Conservation (phyloP, 2,329 filamentous ascomycete species). For the Capronia epimyces region DNA sequence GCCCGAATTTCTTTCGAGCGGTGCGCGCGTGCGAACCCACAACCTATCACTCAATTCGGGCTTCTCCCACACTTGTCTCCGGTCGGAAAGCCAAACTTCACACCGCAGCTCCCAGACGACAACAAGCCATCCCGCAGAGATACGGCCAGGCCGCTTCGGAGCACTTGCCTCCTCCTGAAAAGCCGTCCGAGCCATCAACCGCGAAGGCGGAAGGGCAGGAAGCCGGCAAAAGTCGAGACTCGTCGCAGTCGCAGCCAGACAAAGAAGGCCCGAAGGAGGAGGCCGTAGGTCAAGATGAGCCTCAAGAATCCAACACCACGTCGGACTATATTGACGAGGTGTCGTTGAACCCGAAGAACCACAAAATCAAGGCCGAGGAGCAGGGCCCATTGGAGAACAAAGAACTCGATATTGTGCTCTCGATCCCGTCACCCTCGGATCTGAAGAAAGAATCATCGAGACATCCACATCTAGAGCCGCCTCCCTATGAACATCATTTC, state of each 20-base stretch:
- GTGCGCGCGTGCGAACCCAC: slow-evolving; percentile 46
- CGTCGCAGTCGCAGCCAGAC: slow-evolving; percentile 5
- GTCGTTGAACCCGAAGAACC: slow-evolving; percentile 8
- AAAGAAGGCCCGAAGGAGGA: slow-evolving; percentile 11
- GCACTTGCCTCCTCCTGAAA: slow-evolving; percentile 37
- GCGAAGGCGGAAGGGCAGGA: slow-evolving; percentile 13
- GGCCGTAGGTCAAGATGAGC: slow-evolving; percentile 21
- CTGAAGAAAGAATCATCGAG: slow-evolving; percentile 22
- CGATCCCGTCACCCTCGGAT: slow-evolving; percentile 37
- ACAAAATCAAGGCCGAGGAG: slow-evolving; percentile 12
- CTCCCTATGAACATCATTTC: slow-evolving; percentile 90
- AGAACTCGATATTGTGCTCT: slow-evolving; percentile 39
- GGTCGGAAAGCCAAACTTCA: slow-evolving; percentile 35
- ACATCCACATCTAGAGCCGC: slow-evolving; percentile 52
- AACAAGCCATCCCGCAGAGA: slow-evolving; percentile 41
- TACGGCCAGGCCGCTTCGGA: slow-evolving; percentile 45
- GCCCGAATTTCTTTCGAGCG: slow-evolving; percentile 60
- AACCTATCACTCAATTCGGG: slow-evolving; percentile 41
- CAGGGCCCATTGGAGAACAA: slow-evolving; percentile 19
- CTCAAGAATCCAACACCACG: slow-evolving; percentile 17
- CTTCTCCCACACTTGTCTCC: slow-evolving; percentile 30
- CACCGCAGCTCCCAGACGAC: slow-evolving; percentile 34
- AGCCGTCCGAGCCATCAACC: slow-evolving; percentile 27
- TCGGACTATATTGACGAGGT: slow-evolving; percentile 21
- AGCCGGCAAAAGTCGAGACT: slow-evolving; percentile 3